Base-by-base conservation (phyloP, 2,329 filamentous ascomycete species). In the Balansia obtecta region DNA sequence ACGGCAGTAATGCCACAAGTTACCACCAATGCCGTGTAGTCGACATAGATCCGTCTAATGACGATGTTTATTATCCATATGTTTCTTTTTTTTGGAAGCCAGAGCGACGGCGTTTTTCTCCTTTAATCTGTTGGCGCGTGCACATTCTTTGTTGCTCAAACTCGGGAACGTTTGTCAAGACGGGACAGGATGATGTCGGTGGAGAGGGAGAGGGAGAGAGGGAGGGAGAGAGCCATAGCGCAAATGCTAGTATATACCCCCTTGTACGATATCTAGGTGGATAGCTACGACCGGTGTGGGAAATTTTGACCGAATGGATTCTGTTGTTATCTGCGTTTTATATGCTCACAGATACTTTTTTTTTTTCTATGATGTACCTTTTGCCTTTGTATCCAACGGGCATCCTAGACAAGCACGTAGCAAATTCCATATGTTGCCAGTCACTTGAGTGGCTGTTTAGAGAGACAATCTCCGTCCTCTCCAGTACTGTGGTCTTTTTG, bases 21-120 rank as follows among this genome's bases (percentile, higher is more conserved):
- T 48, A 46, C 53, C 33, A 58, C 57, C 15, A 57, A 61, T 34
- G 56, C 58, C 46, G 58, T 61, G 48, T 65, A 50, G 27, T n/a
- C 12, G 18, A n/a, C n/a, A n/a, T n/a, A n/a, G n/a, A 2, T 22
- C 20, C 27, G 7, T 27, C 7, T 27, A 27, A 27, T 27, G 27
- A 27, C 27, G 27, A 27, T 16, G 5, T 33, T 5, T 11, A 12
- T n/a, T 32, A 13, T 11, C 10, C 18, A 6, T 41, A 11, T 41
- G 16, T 6, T 27, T 30, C 12, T 22, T 39, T 30, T 18, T 33
- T 15, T 12, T 30, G 30, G n/a, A 12, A 34, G 37, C 13, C 34
- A 45, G n/a, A 30, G 22, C 22, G 44, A 15, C 12, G 38, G 18
- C 34, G 34, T 37, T 37, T 37, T 11, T 27, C 10, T 37, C 15